Conservation (phyloP, 2,329 filamentous ascomycete species). For the Domatiomyces globalis region DNA sequence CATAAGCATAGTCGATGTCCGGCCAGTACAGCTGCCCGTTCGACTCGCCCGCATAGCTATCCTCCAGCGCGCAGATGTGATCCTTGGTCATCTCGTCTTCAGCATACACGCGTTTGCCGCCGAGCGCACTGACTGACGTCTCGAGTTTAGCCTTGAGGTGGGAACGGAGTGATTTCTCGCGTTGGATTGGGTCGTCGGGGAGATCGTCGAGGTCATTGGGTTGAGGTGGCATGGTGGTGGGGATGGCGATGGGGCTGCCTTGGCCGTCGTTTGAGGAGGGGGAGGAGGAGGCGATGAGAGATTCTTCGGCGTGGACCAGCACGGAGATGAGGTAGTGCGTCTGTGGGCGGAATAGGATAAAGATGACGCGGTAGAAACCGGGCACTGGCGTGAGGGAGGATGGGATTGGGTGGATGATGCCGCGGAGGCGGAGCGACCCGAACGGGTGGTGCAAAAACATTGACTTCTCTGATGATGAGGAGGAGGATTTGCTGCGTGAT, state of each 20-base stretch:
- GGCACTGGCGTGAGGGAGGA: slow-evolving; percentile 12
- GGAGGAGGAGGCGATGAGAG: neutral
- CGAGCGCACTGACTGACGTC: slow-evolving; percentile 3
- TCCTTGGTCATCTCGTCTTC: slow-evolving; percentile 2
- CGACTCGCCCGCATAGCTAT: slow-evolving; percentile 4
- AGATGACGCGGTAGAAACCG: slow-evolving; percentile 27
- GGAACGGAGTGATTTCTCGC: neutral
- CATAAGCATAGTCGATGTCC: slow-evolving; percentile 26
- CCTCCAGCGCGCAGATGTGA: slow-evolving; percentile 13
- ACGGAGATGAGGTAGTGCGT: slow-evolving; percentile 12
- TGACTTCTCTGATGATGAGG: neutral
- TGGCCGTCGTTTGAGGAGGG: too few species aligned
- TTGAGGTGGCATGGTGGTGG: neutral
- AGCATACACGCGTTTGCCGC: slow-evolving; percentile 1
- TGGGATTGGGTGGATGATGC: slow-evolving; percentile 24
- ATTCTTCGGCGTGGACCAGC: slow-evolving; percentile 12
- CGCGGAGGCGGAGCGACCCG: slow-evolving; percentile 20
- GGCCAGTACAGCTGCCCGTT: slow-evolving; percentile 11
- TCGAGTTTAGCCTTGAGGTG: slow-evolving; percentile 8
- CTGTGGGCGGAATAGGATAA: slow-evolving; percentile 22
- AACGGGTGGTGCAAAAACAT: slow-evolving; percentile 14
- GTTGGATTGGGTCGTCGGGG: neutral
- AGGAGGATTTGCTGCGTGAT: neutral
- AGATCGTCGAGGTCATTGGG: neutral
- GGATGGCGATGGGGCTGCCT: neutral